Evolutionary conservation across 257 asterid genomes (phyloP).

Genomic region (Nicotiana knightiana): DNA sequence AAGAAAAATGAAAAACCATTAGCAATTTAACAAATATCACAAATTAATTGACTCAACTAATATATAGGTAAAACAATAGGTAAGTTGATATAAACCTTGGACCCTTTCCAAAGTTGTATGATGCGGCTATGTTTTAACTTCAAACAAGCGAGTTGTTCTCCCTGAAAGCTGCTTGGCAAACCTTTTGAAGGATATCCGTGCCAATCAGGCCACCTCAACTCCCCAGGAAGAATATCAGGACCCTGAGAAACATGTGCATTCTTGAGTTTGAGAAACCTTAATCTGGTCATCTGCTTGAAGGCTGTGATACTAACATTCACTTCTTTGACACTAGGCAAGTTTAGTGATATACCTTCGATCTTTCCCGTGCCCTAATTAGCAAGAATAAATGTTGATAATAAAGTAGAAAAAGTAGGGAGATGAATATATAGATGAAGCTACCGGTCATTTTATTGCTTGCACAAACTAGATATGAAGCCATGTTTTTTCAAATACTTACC

Average conservation of each 20-base stretch:
- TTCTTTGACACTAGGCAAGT: neutral
- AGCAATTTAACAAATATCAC: neutral
- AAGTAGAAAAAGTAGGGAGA: neutral
- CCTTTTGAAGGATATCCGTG: neutral
- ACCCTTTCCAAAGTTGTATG: conserved; percentile 12
- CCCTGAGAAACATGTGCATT: neutral
- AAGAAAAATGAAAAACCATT: neutral
- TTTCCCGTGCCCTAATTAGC: neutral
- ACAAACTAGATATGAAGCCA: neutral
- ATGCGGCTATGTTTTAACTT: conserved; percentile 3
- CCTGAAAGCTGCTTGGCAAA: conserved; percentile 6
- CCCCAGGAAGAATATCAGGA: neutral
- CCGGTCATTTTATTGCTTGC: too few species aligned
- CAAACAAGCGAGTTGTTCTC: conserved; percentile 5
- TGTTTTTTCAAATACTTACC: neutral
- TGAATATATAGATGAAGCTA: neutral
- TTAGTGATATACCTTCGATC: conserved; percentile 10
- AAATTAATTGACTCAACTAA: neutral
- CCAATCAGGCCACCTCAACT: conserved; percentile 14
- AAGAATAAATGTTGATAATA: neutral
- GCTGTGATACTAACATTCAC: neutral
- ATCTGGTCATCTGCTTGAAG: conserved; percentile 5
- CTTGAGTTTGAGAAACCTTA: conserved; percentile 18
- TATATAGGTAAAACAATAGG: neutral
- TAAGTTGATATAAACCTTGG: neutral